These are phyloP conservation scores for Circinella minor DNA, from an alignment of 371 early-diverging fungal genomes.

Conservation along the genomic window DNA sequence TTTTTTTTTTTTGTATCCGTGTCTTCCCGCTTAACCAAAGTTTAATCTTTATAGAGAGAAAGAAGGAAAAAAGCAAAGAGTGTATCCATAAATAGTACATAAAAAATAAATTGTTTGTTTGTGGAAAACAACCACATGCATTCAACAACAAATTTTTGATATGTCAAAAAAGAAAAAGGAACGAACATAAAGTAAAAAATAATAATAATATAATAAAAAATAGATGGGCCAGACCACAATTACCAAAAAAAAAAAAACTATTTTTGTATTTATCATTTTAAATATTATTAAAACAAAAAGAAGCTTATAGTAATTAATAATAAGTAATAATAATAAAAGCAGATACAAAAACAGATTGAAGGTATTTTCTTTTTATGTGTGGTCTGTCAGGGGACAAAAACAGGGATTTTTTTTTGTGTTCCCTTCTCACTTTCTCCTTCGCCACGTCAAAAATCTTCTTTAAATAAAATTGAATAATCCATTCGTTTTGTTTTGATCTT, in stretches of 20 bases:
- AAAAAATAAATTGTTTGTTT: conserved; percentile 1
- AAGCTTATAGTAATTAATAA: too few species aligned
- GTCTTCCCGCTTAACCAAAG: neutral
- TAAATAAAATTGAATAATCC: conserved; percentile 13
- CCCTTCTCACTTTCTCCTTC: conserved; percentile 9
- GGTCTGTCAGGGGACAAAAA: conserved; percentile 9
- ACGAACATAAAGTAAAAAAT: conserved; percentile 5
- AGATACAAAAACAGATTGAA: too few species aligned
- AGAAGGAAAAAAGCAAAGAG: too few species aligned
- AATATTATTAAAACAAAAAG: too few species aligned
- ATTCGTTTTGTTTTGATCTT: too few species aligned
- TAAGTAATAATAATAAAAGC: too few species aligned
- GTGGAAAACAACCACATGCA: conserved; percentile 6
- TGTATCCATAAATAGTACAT: conserved; percentile 8
- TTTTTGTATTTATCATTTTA: neutral
- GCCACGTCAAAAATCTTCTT: conserved; percentile 18
- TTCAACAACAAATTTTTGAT: conserved; percentile 1
- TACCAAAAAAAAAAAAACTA: neutral
- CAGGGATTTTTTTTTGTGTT: conserved; percentile 3
- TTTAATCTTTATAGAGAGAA: too few species aligned
- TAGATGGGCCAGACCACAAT: conserved; percentile 5
- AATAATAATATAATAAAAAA: neutral
- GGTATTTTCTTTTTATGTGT: too few species aligned
- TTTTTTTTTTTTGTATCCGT: neutral
- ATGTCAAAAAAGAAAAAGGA: neutral